Conservation (phyloP, 768 basidiomycete species). For the Pisolithus microcarpus region DNA sequence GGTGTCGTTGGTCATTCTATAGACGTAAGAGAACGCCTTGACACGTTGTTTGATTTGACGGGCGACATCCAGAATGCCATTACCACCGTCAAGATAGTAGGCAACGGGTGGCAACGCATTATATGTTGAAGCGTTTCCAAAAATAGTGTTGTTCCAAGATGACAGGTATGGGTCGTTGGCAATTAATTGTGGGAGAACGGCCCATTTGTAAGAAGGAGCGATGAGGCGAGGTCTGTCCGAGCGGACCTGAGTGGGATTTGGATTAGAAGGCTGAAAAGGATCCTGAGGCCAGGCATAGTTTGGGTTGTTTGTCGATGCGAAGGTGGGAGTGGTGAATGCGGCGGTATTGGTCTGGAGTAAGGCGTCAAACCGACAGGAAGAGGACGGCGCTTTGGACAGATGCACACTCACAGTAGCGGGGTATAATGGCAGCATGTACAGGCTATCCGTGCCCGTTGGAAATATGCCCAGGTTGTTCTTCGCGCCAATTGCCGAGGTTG, state of each 20-base stretch:
- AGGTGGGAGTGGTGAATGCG: constrained; percentile 64
- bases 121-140: constrained; percentile 79
- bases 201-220: constrained; percentile 90
- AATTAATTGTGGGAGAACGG: constrained; percentile 71
- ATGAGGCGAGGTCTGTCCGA: constrained; percentile 84
- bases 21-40: constrained; percentile 90
- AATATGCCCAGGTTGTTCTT: constrained; percentile 60
- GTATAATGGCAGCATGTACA: constrained; percentile 78
- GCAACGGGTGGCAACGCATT: constrained; percentile 51
- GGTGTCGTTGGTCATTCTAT: constrained; percentile 86
- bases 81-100: constrained; percentile 74
- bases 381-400: neutral
- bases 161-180: constrained; percentile 76
- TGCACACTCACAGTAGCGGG: constrained; percentile 70
- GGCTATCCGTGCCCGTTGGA: constrained; percentile 71
- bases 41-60: constrained; percentile 84
- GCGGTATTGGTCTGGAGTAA: constrained; percentile 61
- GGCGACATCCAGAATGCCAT: constrained; percentile 88
- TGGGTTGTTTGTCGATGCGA: constrained; percentile 47
- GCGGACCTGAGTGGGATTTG: constrained; percentile 54
- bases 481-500: constrained; percentile 49
- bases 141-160: constrained; percentile 87
- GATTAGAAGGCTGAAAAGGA: constrained; percentile 59
- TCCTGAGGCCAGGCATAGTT: constrained; percentile 73
- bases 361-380: constrained; percentile 4